Conservation (phyloP, 2,329 filamentous ascomycete genomes). For the Diaporthe batatas region DNA sequence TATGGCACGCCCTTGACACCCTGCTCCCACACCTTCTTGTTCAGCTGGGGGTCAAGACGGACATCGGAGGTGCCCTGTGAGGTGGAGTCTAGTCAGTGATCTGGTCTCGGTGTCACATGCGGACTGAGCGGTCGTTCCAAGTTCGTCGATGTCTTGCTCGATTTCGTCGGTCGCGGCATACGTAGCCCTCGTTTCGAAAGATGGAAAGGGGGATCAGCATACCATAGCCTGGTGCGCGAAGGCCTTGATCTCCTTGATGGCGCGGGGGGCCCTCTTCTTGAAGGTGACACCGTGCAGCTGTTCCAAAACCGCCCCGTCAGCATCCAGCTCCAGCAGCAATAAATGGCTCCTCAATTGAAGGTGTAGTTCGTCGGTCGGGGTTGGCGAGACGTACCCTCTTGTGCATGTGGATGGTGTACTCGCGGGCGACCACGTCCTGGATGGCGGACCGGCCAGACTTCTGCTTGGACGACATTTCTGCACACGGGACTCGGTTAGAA, state of each 20-base stretch:
- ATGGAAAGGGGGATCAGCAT: constrained; percentile 59
- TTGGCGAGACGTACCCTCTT: constrained; percentile 84
- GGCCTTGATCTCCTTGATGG: constrained; percentile 99
- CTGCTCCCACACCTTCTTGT: constrained; percentile 99
- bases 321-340: constrained; percentile 43
- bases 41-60: constrained; percentile 97
- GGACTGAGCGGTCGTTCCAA: neutral
- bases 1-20: constrained; percentile 99
- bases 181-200: constrained; percentile 24
- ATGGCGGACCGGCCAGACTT: constrained; percentile 92
- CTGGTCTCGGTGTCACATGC: constrained; percentile 1
- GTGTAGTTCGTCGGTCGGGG: constrained; percentile 3
- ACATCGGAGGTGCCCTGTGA: constrained; percentile 93
- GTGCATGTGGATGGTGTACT: constrained; percentile 99
- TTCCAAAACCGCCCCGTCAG: constrained; percentile 51
- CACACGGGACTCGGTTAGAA: constrained; percentile 48
- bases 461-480: constrained; percentile 76
- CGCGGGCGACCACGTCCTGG: constrained; percentile 97
- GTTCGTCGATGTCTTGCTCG: neutral
- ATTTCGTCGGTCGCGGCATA: constrained; percentile 17
- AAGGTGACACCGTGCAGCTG: constrained; percentile 97
- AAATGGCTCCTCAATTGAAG: constrained; percentile 50
- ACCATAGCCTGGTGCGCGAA: constrained; percentile 98
- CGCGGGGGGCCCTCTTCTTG: constrained; percentile 99
- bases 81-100: constrained; percentile 31